Evolutionary conservation across 2,329 filamentous ascomycete species (phyloP).

Genomic region (Albophoma yamanashiensis): DNA sequence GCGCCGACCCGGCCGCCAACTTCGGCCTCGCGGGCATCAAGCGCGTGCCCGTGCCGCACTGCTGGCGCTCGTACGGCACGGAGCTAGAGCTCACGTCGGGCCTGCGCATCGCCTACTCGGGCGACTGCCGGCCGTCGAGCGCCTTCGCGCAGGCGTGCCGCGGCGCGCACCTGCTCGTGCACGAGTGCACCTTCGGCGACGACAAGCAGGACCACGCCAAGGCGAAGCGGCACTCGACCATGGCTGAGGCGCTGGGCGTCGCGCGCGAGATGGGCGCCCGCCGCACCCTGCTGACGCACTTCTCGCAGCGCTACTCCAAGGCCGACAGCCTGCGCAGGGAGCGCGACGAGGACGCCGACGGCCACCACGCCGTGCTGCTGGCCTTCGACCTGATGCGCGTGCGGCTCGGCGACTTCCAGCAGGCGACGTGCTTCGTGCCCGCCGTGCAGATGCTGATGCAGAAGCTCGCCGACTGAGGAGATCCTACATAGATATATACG

Average conservation of each 20-base stretch:
- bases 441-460: slow-evolving; percentile 44
- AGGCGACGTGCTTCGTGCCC: slow-evolving; percentile 52
- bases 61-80: slow-evolving; percentile 64
- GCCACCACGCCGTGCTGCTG: slow-evolving; percentile 43
- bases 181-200: slow-evolving; percentile 94
- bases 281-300: slow-evolving; percentile 81
- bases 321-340: slow-evolving; percentile 17
- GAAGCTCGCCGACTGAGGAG: slow-evolving; percentile 12
- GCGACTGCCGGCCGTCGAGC: slow-evolving; percentile 75
- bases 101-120: slow-evolving; percentile 86
- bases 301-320: slow-evolving; percentile 88
- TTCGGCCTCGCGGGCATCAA: slow-evolving; percentile 58
- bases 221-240: slow-evolving; percentile 86
- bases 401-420: slow-evolving; percentile 57
- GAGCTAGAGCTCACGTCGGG: slow-evolving; percentile 67
- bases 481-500: background rate
- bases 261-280: slow-evolving; percentile 70
- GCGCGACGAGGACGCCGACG: slow-evolving; percentile 18
- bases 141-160: slow-evolving; percentile 60
- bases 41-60: slow-evolving; percentile 64
- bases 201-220: slow-evolving; percentile 66
- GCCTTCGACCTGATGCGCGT: slow-evolving; percentile 75
- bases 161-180: slow-evolving; percentile 73
- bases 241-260: slow-evolving; percentile 71
- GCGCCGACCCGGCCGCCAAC: slow-evolving; percentile 34